Evolutionary conservation across 805 yeast species (phyloP), one percentile per base, ranked within the genome.

Genomic region (Lachancea thermotolerans): DNA sequence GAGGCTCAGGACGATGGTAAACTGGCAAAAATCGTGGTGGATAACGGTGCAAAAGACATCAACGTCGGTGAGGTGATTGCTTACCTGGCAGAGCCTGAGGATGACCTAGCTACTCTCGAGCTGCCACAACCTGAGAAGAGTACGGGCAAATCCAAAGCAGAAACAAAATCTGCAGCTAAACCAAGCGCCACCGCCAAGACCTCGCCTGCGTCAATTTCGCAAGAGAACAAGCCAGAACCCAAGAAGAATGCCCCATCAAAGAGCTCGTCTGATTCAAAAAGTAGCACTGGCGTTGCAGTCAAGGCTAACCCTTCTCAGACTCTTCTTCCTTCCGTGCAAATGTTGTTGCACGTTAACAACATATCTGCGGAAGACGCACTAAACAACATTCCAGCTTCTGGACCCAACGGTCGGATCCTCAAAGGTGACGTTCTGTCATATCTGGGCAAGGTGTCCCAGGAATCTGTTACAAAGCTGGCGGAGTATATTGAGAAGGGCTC

Each of bases 1-100:
- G 93, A 85, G 64, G 87, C 96, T 3, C 87, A 76, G 53, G 99
- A 91, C 56, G 98, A 93, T 58, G 99, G 98, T 45, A 69, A 82
- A 27, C 47, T 93, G 62, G 95, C 89, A 59, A 87, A 87, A 66
- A 82, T 93, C 46, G 52, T 78, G 39, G 55, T 59, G 16, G 72
- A 70, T 21, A 81, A 84, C 47, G 99, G 99, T n/a, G 78, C 78
- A 33, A 80, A 78, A 47, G 90, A 81, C 32, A 71, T 91, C 44
- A 77, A 81, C 8, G 98, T 91, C 9, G 96, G 96, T n/a, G 70
- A 75, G 37, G 83, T 95, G 27, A 91, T 91, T 67, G 99, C 97
- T 0, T 79, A 79, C 44, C 54, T 86, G 47, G 97, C 96, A 10
- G 98, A 90, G 54, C 81, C 79, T 1, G 95, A 79, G 31, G 99